phyloP scores from a whole-genome alignment of 331 rosid genomes.

The Cydonia oblonga region DNA sequence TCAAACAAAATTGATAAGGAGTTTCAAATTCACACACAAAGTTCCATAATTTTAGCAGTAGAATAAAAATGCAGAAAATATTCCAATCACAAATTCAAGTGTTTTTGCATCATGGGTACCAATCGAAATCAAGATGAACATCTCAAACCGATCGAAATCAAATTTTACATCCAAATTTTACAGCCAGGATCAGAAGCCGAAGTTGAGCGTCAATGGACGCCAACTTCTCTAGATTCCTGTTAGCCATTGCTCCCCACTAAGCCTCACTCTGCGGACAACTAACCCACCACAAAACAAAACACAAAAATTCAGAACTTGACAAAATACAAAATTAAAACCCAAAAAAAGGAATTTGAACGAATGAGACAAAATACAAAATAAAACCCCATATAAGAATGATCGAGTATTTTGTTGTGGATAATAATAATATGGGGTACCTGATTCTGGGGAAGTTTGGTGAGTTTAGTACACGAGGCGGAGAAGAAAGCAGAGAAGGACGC shows the following conservation, averaged over 20 bases:
- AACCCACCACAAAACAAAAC: neutral
- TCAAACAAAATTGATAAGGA: neutral
- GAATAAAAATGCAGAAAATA: neutral
- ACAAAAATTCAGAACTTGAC: neutral
- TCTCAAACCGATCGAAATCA: slow-evolving; percentile 5
- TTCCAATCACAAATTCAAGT: slow-evolving; percentile 2
- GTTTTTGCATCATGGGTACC: neutral
- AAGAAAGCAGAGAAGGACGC: no score
- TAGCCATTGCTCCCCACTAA: slow-evolving; percentile 41
- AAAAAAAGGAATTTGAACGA: neutral
- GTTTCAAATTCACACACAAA: neutral
- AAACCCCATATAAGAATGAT: slow-evolving; percentile 5
- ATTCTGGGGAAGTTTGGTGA: slow-evolving; percentile 12
- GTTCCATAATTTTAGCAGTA: slow-evolving; percentile 5
- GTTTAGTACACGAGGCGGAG: no score
- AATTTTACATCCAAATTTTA: neutral
- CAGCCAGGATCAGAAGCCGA: slow-evolving; percentile 58
- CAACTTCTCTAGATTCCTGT: slow-evolving; percentile 69
- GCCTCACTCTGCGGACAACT: slow-evolving; percentile 27
- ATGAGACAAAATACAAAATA: no score
- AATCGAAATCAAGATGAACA: neutral
- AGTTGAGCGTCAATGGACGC: slow-evolving; percentile 95
- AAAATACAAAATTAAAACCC: neutral
- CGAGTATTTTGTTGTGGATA: neutral
- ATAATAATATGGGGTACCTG: slow-evolving; percentile 28